Evolutionary conservation across 768 basidiomycete species (phyloP), one percentile per base, ranked within the genome.

Genomic region (Pisolithus microcarpus): DNA sequence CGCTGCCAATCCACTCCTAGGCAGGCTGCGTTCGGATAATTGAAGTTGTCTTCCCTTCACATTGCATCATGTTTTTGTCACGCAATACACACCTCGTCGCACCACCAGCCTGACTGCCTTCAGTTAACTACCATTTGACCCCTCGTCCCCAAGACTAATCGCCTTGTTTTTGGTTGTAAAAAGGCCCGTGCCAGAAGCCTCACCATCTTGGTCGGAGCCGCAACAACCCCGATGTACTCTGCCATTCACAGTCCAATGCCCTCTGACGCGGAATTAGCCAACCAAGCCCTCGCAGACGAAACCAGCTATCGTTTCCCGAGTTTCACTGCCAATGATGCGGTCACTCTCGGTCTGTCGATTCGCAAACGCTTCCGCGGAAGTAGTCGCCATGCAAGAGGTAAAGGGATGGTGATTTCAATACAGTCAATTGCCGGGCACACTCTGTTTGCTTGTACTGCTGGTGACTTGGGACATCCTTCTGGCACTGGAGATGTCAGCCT

Each of bases 341-440:
- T 91, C 48, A 90, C 87, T 16, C 74, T 91, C 24, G 82, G 83
- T 7, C 77, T 90, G 47, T 89, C 87, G 3, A 67, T 91, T 46
- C 79, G 89, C 55, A 91, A 91, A 66, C 78, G 89, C n/a, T 91
- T 91, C 57, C 80, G 88, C 51, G 77, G 78, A 23, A 80, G 82
- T 26, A 75, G 79, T 38, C 76, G 87, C 19, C 85, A 89, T 63
- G 69, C 72, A 18, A 86, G 84, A 61, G 87, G 87, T 28, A 87
- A 87, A 64, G 90, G 90, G 30, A 77, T 89, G 53, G 83, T 88
- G 43, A 81, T 91, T 55, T 84, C 85, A 8, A 81, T 91, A 51
- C 87, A 90, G 66, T 79, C 84, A 15, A 81, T 87, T 52, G 81
- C 81, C 4, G 89, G 89, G 0, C 86, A 91, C 58, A 81, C 81